Percentiles rank a stretch among this genome's conserved stretches.
Evolutionary conservation across 805 yeast genomes (phyloP).

Genomic region (Yamadazyma laniorum): DNA sequence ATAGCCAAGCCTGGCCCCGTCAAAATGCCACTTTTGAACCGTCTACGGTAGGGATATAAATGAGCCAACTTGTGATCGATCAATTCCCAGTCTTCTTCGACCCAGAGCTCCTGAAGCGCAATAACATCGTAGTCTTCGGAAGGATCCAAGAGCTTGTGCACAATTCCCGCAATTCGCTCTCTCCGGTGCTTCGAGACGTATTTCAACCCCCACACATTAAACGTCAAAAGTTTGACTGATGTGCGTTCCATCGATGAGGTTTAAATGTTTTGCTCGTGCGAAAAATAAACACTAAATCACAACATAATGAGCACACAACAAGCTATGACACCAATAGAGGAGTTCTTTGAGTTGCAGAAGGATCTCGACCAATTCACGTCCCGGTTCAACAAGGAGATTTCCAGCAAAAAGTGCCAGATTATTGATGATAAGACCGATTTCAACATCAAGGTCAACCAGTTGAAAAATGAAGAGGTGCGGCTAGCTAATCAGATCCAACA

Average conservation of each 20-base stretch:
- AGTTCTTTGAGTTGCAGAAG: conserved; percentile 11
- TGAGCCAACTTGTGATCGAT: conserved; percentile 45
- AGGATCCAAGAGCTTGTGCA: conserved; percentile 48
- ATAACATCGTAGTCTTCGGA: conserved; percentile 68
- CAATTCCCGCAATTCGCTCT: conserved; percentile 70
- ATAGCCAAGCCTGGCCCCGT: conserved; percentile 93
- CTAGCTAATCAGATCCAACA: conserved; percentile 30
- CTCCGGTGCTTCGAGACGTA: conserved; percentile 70
- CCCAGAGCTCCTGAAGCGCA: conserved; percentile 96
- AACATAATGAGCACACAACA: neutral
- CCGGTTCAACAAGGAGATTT: conserved; percentile 9
- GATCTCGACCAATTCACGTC: conserved; percentile 14
- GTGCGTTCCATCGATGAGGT: neutral
- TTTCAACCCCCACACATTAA: conserved; percentile 89
- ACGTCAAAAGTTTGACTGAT: conserved; percentile 54
- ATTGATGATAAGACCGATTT: conserved; percentile 34
- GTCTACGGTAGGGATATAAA: conserved; percentile 61
- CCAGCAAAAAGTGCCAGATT: conserved; percentile 28
- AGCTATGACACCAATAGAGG: conserved; percentile 9
- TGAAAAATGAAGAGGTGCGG: conserved; percentile 28
- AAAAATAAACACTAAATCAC: too few species aligned
- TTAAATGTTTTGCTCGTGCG: too few species aligned
- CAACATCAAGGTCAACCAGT: conserved; percentile 27
- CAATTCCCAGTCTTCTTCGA: conserved; percentile 75
- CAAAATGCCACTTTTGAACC: conserved; percentile 78